phyloP scores from a whole-genome alignment of 495 filamentous ascomycete genomes.

The Aspergillus affinis region DNA sequence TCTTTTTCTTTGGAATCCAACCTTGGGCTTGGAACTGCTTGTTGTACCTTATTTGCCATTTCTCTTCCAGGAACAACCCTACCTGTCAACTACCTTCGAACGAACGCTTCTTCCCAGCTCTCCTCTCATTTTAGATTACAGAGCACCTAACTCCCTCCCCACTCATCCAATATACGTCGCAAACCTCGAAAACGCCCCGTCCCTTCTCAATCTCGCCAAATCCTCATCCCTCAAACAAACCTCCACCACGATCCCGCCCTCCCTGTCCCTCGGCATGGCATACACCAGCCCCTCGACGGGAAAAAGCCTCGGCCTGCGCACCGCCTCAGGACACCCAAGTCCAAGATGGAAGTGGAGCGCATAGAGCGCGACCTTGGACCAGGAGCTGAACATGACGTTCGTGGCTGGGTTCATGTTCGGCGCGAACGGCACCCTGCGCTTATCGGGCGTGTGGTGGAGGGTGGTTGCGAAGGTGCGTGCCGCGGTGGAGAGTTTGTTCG shows the following conservation, averaged over 20 bases:
- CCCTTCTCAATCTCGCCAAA: constrained; percentile 33
- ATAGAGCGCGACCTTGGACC: constrained; percentile 48
- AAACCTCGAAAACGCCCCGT: constrained; percentile 39
- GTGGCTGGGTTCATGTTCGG: constrained; percentile 28
- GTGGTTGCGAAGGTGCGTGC: constrained; percentile 46
- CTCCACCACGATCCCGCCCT: constrained; percentile 40
- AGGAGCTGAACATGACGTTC: constrained; percentile 55
- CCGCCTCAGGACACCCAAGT: constrained; percentile 48
- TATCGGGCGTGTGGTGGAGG: constrained; percentile 33
- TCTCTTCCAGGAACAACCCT: no score
- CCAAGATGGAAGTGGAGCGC: constrained; percentile 49
- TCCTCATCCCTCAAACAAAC: constrained; percentile 50
- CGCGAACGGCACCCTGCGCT: constrained; percentile 26
- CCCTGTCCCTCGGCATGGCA: constrained; percentile 40
- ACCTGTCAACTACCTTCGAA: no score
- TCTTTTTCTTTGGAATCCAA: no score
- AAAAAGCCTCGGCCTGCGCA: constrained; percentile 49
- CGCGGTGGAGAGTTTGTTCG: constrained; percentile 30
- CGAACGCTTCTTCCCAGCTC: no score
- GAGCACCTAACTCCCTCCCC: neutral
- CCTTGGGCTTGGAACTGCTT: no score
- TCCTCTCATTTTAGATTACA: no score
- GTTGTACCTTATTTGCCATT: no score
- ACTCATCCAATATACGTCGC: constrained; percentile 21
- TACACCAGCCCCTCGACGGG: constrained; percentile 50